Conservation (phyloP, 179 eudicot genomes). For the Corrigiola litoralis region DNA sequence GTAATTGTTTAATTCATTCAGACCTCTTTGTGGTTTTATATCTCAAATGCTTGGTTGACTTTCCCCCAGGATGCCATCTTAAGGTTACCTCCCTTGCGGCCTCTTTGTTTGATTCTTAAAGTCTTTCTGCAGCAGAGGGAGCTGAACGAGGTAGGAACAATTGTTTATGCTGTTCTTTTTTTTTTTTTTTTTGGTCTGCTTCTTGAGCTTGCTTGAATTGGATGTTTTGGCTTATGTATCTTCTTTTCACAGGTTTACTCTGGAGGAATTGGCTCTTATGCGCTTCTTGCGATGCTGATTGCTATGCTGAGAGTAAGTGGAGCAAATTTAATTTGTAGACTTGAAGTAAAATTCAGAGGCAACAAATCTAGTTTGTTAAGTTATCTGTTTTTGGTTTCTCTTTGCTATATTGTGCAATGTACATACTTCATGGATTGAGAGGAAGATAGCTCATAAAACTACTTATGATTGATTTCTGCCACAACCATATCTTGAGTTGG, state of each 20-base stretch:
- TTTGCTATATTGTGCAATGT: too few species aligned
- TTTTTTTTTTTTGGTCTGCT: background rate
- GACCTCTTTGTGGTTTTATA: background rate
- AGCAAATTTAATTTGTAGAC: background rate
- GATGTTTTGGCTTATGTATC: background rate
- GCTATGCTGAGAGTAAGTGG: conserved; percentile 81
- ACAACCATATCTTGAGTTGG: too few species aligned
- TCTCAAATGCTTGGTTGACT: background rate
- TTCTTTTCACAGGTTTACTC: conserved; percentile 58
- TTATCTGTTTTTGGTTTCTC: background rate
- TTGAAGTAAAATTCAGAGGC: too few species aligned
- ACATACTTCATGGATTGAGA: too few species aligned
- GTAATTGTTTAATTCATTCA: too few species aligned
- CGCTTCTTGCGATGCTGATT: conserved; percentile 92
- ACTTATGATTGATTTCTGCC: too few species aligned
- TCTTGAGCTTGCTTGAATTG: background rate
- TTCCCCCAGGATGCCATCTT: conserved; percentile 68
- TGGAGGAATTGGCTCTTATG: conserved; percentile 96
- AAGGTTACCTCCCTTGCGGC: conserved; percentile 72
- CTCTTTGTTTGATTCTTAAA: conserved; percentile 83
- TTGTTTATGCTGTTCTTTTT: background rate
- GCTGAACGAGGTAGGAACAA: conserved; percentile 61
- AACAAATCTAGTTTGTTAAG: too few species aligned
- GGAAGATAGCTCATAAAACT: too few species aligned
- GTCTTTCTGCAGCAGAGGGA: conserved; percentile 92